A percentile compares a stretch with the other conserved stretches of the same genome.
These are phyloP conservation scores for Sanghuangporus sanghuang DNA, from an alignment of 1,284 basidiomycete genomes.

Conservation along the genomic window DNA sequence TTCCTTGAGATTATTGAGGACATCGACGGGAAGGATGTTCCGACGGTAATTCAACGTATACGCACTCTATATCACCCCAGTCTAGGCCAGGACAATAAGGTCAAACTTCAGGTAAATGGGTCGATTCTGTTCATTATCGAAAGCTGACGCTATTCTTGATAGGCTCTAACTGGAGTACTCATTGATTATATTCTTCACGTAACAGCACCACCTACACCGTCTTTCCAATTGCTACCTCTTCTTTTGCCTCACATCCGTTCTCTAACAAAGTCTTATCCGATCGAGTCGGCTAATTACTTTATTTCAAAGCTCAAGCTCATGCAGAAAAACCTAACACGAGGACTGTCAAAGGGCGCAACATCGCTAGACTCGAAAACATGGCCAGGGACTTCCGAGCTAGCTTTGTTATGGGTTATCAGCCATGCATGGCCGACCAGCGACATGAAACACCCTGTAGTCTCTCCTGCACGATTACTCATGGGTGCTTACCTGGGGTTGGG, in stretches of 20 bases:
- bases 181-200: slow-evolving; percentile 88
- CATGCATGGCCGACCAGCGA: slow-evolving; percentile 93
- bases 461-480: slow-evolving; percentile 84
- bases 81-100: slow-evolving; percentile 86
- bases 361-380: slow-evolving; percentile 73
- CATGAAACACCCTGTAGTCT: slow-evolving; percentile 85
- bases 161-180: slow-evolving; percentile 79
- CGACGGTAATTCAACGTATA: slow-evolving; percentile 87
- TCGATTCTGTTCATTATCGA: slow-evolving; percentile 8
- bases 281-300: slow-evolving; percentile 76
- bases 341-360: slow-evolving; percentile 71
- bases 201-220: slow-evolving; percentile 57
- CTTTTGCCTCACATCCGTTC: slow-evolving; percentile 82
- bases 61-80: slow-evolving; percentile 90
- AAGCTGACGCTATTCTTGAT: neutral
- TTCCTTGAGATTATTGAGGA: slow-evolving; percentile 79
- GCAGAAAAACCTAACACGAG: slow-evolving; percentile 91
- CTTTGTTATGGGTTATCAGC: slow-evolving; percentile 77
- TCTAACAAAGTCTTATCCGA: slow-evolving; percentile 79
- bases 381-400: slow-evolving; percentile 82
- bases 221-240: slow-evolving; percentile 56
- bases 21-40: slow-evolving; percentile 67
- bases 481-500: slow-evolving; percentile 87
- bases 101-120: slow-evolving; percentile 71
- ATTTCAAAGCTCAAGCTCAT: slow-evolving; percentile 82